Evolutionary conservation across 208 protist genomes (phyloP), one percentile per base, ranked within the genome.

Genomic region (Wallacemonas sp.): DNA sequence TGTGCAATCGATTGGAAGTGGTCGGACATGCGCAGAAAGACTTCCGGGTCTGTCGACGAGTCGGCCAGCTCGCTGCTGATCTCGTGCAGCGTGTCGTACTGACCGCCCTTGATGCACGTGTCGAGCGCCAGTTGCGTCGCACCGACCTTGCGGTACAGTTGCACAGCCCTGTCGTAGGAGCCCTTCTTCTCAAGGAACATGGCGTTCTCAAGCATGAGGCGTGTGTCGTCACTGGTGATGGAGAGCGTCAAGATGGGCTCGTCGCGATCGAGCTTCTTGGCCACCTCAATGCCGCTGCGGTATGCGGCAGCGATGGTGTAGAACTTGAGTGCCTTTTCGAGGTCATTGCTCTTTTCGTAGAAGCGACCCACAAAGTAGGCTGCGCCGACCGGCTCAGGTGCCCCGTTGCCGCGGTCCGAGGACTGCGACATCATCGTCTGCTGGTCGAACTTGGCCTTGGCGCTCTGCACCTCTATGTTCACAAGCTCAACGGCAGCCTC

Each of bases 81-180:
- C n/a, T 90, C 73, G 41, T 95, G 86, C 61, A 99, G 83, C 6
- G 81, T 89, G 27, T 98, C 94, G 72, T 94, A 98, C 19, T 98
- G 81, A 12, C 91, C 80, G 26, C 88, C 86, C 39, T 86, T 88
- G 68, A 98, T 95, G 68, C 94, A 98, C 5, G 93, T 78, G 49
- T 98, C 85, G 43, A 98, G 83, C 3, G 96, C 96, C 27, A 81
- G 81, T 61, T 94, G 84, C 36, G 95, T 81, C 36, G 95, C 89
- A 32, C 96, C 96, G 29, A 96, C 85, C 65, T 94, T 92, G 65
- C 98, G 96, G 72, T 98, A 98, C 16, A 99, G 86, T 44, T 89
- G 67, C 2, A 98, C 95, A 1, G 97, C 87, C 78, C 97, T 96
- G 71, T 98, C 95, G 57, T 84, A 96, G 19, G 71, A 38, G 21